These are phyloP conservation scores for Fragaria ananassa DNA, from an alignment of 306 rosid genomes.

Conservation along the genomic window DNA sequence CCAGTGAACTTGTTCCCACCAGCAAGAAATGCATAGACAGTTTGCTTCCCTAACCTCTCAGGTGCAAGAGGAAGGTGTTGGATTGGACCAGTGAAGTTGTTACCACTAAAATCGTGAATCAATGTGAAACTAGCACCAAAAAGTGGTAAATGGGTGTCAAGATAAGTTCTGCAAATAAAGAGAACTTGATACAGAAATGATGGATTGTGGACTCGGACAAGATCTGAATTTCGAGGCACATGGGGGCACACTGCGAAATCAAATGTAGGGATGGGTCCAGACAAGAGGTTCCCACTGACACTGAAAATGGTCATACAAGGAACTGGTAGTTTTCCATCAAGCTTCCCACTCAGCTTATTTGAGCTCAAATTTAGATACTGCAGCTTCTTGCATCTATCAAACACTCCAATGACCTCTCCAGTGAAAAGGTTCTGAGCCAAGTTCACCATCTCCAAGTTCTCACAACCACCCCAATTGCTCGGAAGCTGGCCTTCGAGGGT, in stretches of 20 bases:
- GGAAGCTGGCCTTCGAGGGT: slow-evolving; percentile 28
- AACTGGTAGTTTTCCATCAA: slow-evolving; percentile 26
- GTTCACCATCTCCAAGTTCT: slow-evolving; percentile 37
- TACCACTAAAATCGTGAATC: slow-evolving; percentile 37
- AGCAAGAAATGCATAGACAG: slow-evolving; percentile 33
- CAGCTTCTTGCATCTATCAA: slow-evolving; percentile 30
- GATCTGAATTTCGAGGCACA: slow-evolving; percentile 14
- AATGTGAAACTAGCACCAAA: slow-evolving; percentile 6
- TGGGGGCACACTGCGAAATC: slow-evolving; percentile 13
- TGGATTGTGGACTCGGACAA: slow-evolving; percentile 4
- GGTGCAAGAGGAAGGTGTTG: slow-evolving; percentile 22
- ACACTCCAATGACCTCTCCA: slow-evolving; percentile 29
- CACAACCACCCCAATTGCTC: slow-evolving; percentile 30
- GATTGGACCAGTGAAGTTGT: slow-evolving; percentile 37
- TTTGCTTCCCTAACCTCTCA: slow-evolving; percentile 11
- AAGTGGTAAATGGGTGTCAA: slow-evolving; percentile 18
- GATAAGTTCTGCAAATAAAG: slow-evolving; percentile 27
- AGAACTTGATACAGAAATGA: slow-evolving; percentile 13
- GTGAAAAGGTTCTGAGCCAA: slow-evolving; percentile 25
- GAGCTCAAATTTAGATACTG: slow-evolving; percentile 35
- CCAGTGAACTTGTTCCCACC: slow-evolving; percentile 31
- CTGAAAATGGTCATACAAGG: slow-evolving; percentile 30
- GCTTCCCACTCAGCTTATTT: slow-evolving; percentile 28
- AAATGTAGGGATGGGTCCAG: slow-evolving; percentile 27
- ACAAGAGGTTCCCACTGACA: slow-evolving; percentile 28